A percentile compares a stretch with the other conserved stretches of the same genome.
Evolutionary conservation across 2,329 filamentous ascomycete genomes (phyloP).

Genomic region (Cytospora leucostoma): DNA sequence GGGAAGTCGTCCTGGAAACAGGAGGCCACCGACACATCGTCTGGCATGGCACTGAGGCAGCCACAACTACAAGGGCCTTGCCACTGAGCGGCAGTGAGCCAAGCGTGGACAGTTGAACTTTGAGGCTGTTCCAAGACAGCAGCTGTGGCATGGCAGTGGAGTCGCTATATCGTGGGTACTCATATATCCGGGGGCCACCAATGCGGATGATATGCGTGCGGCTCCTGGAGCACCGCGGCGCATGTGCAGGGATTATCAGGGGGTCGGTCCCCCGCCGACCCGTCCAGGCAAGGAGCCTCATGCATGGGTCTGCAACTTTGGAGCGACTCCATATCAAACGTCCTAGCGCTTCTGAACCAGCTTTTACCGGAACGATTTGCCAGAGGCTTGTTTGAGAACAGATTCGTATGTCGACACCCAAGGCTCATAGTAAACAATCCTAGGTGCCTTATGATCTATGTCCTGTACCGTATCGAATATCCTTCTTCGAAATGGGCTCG

Average conservation of each 20-base stretch:
- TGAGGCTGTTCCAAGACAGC: conserved; percentile 29
- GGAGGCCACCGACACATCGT: conserved; percentile 20
- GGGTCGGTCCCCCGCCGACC: conserved; percentile 1
- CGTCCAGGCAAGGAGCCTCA: conserved; percentile 27
- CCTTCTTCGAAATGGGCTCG: background rate
- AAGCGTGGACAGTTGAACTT: conserved; percentile 22
- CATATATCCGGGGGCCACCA: conserved; percentile 14
- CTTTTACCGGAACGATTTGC: conserved; percentile 14
- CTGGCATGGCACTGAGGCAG: conserved; percentile 7
- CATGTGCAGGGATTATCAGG: conserved; percentile 23
- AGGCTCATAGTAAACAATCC: conserved; percentile 1
- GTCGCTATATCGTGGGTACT: conserved; percentile 20
- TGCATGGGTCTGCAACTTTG: conserved; percentile 22
- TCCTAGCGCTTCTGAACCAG: conserved; percentile 1
- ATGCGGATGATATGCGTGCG: conserved; percentile 17
- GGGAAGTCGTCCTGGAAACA: conserved; percentile 10
- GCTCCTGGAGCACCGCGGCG: conserved; percentile 21
- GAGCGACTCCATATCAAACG: conserved; percentile 8
- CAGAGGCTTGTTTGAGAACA: conserved; percentile 20
- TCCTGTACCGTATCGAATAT: conserved; percentile 7
- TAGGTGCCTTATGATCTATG: background rate
- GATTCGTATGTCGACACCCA: background rate
- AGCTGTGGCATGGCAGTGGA: conserved; percentile 31
- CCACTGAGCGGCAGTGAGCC: conserved; percentile 1
- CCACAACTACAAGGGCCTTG: conserved; percentile 3